These are phyloP conservation scores for Eutrema heterophyllum DNA, from an alignment of 345 rosid species.

Conservation along the genomic window DNA sequence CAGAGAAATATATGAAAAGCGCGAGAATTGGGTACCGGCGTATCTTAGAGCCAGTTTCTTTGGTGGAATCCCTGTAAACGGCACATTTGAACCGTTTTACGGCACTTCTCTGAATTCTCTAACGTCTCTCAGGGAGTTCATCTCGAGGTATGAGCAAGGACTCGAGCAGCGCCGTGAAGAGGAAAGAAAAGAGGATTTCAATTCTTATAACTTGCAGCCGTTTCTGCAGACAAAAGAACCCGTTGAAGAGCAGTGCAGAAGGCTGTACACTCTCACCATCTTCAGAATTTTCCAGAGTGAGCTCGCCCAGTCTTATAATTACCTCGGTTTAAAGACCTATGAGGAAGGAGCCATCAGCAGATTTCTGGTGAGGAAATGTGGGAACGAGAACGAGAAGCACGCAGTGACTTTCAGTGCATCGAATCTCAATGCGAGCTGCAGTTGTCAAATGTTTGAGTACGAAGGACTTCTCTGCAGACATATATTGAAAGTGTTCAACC, in stretches of 20 bases:
- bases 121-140: conserved; percentile 56
- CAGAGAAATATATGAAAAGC: conserved; percentile 61
- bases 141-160: conserved; percentile 57
- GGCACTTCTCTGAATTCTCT: conserved; percentile 45
- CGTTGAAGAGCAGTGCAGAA: conserved; percentile 72
- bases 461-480: conserved; percentile 86
- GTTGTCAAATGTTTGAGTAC: conserved; percentile 92
- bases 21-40: conserved; percentile 75
- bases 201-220: conserved; percentile 58
- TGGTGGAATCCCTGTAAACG: conserved; percentile 66
- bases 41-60: conserved; percentile 67
- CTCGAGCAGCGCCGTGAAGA: conserved; percentile 73
- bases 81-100: conserved; percentile 53
- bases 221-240: conserved; percentile 70
- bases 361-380: conserved; percentile 58
- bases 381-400: conserved; percentile 64
- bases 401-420: conserved; percentile 63
- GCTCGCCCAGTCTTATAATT: conserved; percentile 56
- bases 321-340: conserved; percentile 56
- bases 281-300: conserved; percentile 79
- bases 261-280: conserved; percentile 60
- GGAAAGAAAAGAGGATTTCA: conserved; percentile 79
- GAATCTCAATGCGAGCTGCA: conserved; percentile 53
- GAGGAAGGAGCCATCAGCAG: conserved; percentile 72
- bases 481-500: conserved; percentile 62